Evolutionary conservation across 164 flowering plant species (phyloP), one percentile per base, ranked within the genome.

Genomic region (Vitis cinerea): DNA sequence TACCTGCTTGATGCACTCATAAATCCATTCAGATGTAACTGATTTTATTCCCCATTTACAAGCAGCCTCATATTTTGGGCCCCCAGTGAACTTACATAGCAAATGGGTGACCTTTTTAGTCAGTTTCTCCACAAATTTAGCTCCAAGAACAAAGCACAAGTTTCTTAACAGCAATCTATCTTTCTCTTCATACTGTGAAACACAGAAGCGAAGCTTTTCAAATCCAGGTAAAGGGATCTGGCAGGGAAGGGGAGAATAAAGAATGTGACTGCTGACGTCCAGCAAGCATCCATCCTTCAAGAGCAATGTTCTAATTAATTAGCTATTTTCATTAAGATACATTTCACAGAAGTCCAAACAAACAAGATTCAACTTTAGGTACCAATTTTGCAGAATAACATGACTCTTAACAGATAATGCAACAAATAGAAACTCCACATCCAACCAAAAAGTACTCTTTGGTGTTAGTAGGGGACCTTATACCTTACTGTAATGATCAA

Each of bases 241-340:
- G 81, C 99, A 95, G 66, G 88, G 81, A 68, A 95, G 91, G 65
- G 99, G 99, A 55, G 98, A 86, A 85, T 86, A 95, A 47, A 95
- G 89, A 67, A 95, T 75, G 77, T 93, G 97, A 72, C 93, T 81
- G 59, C 76, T 74, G 72, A 89, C 91, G 78, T 91, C 97, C 79
- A 84, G 85, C 88, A 93, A 80, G 77, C 82, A 70, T 63, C 89
- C 97, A 62, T 79, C 97, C 99, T 94, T 70, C 83, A 83, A 82
- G 13, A 75, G 52, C 60, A 75, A 27, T 44, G 37, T 67, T 14
- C 30, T 14, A 60, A 74, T 60, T 63, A 71, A 76, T 62, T 63
- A 60, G 12, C 16, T 14, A 63, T 14, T 8, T 50, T 62, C 19
- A 59, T 10, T 12, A 37, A 37, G 49, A 58, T 37, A 53, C 0